phyloP scores from a whole-genome alignment of 2,329 filamentous ascomycete genomes.

The Meredithiella fracta region DNA sequence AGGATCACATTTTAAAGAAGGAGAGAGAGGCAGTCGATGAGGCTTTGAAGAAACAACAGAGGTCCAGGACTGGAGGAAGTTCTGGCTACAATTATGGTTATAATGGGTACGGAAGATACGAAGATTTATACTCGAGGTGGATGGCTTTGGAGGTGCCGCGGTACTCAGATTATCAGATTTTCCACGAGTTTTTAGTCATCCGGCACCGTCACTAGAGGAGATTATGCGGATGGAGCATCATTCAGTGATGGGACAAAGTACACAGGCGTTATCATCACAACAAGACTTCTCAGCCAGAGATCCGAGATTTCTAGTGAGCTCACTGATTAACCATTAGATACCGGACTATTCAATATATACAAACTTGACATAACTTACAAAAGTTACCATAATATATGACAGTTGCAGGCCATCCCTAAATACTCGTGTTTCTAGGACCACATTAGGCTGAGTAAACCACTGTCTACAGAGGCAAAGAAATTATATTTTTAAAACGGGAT shows the following conservation, averaged over 20 bases:
- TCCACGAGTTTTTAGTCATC: conserved; percentile 33
- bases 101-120: conserved; percentile 14
- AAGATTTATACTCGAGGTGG: not conserved
- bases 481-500: too few relatives aligned
- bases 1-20: conserved; percentile 34
- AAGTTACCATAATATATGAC: too few relatives aligned
- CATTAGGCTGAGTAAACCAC: too few relatives aligned
- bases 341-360: too few relatives aligned
- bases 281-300: conserved; percentile 22
- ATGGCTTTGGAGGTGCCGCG: not conserved
- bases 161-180: conserved; percentile 34
- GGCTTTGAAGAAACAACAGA: conserved; percentile 26
- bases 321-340: conserved; percentile 10
- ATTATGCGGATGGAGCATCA: not conserved
- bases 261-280: conserved; percentile 11
- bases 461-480: too few relatives aligned
- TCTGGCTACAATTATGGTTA: conserved; percentile 17
- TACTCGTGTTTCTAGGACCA: too few relatives aligned
- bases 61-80: conserved; percentile 16
- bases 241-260: too few relatives aligned
- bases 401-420: too few relatives aligned
- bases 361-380: too few relatives aligned
- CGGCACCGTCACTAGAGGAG: not conserved
- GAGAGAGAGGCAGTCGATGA: conserved; percentile 24
- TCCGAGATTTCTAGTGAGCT: conserved; percentile 15